These are phyloP conservation scores for Aspergillus steynii DNA, from an alignment of 495 filamentous ascomycete species.

Conservation along the genomic window DNA sequence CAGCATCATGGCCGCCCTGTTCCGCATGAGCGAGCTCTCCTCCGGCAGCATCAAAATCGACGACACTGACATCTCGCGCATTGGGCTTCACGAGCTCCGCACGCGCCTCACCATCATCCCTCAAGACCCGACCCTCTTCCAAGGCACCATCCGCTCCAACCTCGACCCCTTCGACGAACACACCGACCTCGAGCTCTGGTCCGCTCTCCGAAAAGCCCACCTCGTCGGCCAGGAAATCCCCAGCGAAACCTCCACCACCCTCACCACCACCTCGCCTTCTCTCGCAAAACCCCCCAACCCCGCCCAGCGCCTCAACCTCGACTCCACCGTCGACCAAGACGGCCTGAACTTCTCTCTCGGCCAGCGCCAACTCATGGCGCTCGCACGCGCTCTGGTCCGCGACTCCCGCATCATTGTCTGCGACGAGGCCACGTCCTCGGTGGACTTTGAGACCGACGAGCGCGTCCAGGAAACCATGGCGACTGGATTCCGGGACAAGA, in stretches of 20 bases:
- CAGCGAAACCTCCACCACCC: constrained; percentile 21
- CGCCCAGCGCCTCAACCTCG: constrained; percentile 68
- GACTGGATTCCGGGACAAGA: constrained; percentile 82
- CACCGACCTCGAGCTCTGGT: constrained; percentile 84
- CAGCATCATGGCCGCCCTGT: constrained; percentile 89
- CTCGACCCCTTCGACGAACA: constrained; percentile 91
- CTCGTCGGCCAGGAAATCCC: constrained; percentile 57
- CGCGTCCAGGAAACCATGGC: constrained; percentile 94
- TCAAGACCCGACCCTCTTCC: constrained; percentile 94
- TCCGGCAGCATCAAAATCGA: constrained; percentile 87
- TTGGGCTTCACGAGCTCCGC: constrained; percentile 85
- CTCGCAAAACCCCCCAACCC: constrained; percentile 17
- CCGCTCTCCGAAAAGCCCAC: constrained; percentile 77
- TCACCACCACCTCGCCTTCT: constrained; percentile 22
- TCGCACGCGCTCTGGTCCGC: constrained; percentile 86
- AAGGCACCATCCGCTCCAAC: constrained; percentile 85
- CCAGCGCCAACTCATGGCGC: constrained; percentile 92
- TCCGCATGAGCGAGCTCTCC: constrained; percentile 84
- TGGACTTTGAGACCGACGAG: constrained; percentile 95
- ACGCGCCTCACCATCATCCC: constrained; percentile 92
- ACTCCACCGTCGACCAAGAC: constrained; percentile 86
- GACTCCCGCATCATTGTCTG: constrained; percentile 89
- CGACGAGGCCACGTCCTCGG: constrained; percentile 89
- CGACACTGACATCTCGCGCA: constrained; percentile 79
- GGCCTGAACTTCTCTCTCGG: constrained; percentile 96